Base-by-base conservation (phyloP, 2,329 filamentous ascomycete genomes). In the Arthrobotrys megalospora region DNA sequence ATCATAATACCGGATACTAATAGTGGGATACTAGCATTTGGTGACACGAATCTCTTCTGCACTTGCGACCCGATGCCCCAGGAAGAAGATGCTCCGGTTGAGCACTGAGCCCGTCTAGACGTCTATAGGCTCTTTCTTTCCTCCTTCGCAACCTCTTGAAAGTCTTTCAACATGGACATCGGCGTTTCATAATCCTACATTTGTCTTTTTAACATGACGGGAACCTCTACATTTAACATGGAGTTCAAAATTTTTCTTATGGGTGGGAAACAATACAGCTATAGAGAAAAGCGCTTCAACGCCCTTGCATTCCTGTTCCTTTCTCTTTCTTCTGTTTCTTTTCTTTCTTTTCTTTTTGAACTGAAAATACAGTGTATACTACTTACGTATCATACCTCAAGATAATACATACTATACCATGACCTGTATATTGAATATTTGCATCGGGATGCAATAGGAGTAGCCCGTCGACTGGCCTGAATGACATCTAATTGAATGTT, bases 41-140 rank as follows among this genome's bases (percentile, higher is more conserved):
- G 94, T 76, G 94, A 97, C 83, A 89, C 91, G 82, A 97, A 97
- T 86, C 89, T 97, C 79, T 97, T 97, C 88, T 97, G 94, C 87
- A 96, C 93, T 8, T 97, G 94, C 84, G 92, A 93, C 45, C 93
- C 94, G 0, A 92, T 97, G 66, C 6, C 92, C 93, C 84, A 77
- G 60, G 73, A 77, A 36, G 66, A 52, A 62, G 73, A 77, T n/a
- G 58, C 65, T 85, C 87, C 48, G 34, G 41, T n/a, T 43, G 14
- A 69, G 62, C 50, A 65, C 16, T 69, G 41, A 76, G 7, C 52
- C 16, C 12, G 55, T 28, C 19, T 28, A 43, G 14, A 68, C 21
- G 38, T 28, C 24, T 5, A 28, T 28, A 28, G 12, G 38, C 21
- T 24, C 2, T 4, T 47, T 43, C 12, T 24, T 41, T 50, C 16